phyloP scores from a whole-genome alignment of 192 early-diverging fungal genomes.

The Coemansia sp. region DNA sequence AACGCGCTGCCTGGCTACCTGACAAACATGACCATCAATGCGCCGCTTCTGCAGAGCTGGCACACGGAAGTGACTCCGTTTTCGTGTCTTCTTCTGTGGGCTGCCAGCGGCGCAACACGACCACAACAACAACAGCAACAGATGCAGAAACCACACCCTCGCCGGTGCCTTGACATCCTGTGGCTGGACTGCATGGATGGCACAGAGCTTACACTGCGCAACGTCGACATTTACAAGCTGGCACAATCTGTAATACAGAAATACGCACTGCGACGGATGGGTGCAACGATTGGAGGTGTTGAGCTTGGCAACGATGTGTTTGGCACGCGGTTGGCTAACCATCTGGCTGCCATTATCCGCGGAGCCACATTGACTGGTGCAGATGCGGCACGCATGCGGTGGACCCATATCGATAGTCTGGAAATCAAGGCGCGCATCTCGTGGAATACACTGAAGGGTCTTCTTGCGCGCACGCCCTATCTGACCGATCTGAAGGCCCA shows the following conservation, averaged over 20 bases:
- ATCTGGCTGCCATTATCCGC: not conserved
- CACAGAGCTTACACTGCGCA: not conserved
- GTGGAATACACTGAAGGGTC: not conserved
- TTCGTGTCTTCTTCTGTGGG: not conserved
- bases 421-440: not conserved
- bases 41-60: not conserved
- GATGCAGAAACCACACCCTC: too few species aligned
- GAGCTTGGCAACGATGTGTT: constrained; percentile 5
- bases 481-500: not conserved
- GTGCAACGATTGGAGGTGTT: not conserved
- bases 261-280: not conserved
- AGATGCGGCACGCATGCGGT: not conserved
- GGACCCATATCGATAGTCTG: not conserved
- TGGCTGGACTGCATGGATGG: constrained; percentile 4
- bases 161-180: not conserved
- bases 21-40: not conserved
- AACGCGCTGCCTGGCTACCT: not conserved
- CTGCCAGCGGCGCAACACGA: not conserved
- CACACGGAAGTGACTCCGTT: not conserved
- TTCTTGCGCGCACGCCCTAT: not conserved
- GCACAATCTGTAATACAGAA: not conserved
- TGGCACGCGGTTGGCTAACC: not conserved
- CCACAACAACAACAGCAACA: too few species aligned
- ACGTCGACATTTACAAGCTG: not conserved
- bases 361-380: not conserved